phyloP scores from a whole-genome alignment of 2,329 filamentous ascomycete genomes.

The Gaeumannomyces tritici region DNA sequence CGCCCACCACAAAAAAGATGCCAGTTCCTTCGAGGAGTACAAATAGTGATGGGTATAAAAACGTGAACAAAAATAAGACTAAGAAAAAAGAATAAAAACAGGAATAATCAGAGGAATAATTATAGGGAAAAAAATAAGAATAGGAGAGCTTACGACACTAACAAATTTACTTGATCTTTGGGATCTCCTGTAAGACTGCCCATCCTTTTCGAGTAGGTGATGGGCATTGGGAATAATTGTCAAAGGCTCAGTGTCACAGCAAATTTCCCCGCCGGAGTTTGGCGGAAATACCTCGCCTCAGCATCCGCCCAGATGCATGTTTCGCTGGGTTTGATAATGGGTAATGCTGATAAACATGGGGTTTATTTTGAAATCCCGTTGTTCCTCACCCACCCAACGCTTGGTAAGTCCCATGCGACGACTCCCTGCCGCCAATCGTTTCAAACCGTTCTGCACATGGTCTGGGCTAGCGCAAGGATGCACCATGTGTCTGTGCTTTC shows the following conservation, averaged over 20 bases:
- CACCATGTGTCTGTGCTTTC: neutral
- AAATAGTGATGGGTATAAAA: no score
- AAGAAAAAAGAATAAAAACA: neutral
- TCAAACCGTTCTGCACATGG: neutral
- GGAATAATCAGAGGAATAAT: no score
- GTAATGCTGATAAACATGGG: neutral
- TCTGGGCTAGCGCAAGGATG: neutral
- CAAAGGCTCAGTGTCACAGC: no score
- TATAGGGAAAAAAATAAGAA: no score
- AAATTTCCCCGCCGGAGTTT: neutral
- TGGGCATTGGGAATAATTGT: no score
- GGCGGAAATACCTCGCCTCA: neutral
- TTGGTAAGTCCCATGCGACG: neutral
- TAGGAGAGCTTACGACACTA: no score
- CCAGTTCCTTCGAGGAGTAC: no score
- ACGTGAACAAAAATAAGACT: no score
- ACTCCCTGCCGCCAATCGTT: neutral
- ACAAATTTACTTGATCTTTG: no score
- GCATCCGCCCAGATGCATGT: neutral
- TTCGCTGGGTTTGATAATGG: neutral
- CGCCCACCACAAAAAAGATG: no score
- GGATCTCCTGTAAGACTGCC: no score
- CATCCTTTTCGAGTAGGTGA: no score
- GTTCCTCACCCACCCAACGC: neutral
- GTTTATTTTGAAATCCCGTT: neutral